Base-by-base conservation (phyloP, 345 rosid species). In the Leavenworthia alabamica region DNA sequence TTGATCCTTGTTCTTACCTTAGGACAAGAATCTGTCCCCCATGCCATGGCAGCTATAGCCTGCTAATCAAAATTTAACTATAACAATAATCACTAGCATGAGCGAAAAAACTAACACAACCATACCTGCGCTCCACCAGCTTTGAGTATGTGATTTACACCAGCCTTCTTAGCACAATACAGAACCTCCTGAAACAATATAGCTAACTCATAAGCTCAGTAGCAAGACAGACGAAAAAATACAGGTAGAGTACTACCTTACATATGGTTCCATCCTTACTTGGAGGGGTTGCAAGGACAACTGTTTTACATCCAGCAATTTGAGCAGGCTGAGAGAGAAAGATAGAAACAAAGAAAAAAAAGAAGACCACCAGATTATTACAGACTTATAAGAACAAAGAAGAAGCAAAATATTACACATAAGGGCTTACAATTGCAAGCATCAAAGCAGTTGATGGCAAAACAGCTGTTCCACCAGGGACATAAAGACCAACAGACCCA, bases 21-120 rank as follows among this genome's bases (percentile, higher is more conserved):
- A 4, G 97, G 97, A 75, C 97, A 90, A 64, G 97, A 83, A 68
- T 86, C 83, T 39, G 89, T 90, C 14, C 97, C 97, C 97, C 97
- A 90, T 40, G 94, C 96, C 97, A 90, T 85, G 41, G 96, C 97
- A 58, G 97, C 80, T 73, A 90, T 78, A 31, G 97, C 97, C 97
- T 90, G 77, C 51, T 72, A 26, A 59, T 1, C 19, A 58, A 62
- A n/a, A 27, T 22, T 23, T 41, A 33, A 45, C 54, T 17, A 50
- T 32, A n/a, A 5, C 4, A 7, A 26, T 42, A 5, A 50, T 15
- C 22, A 8, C 19, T 6, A 58, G n/a, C 15, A 16, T 16, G 19
- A 16, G 33, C 8, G 14, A 36, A 36, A 26, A 53, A 37, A 46
- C 42, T 6, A 37, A 60, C 14, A 47, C 31, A 54, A 66, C 19